Conservation (phyloP, 108 stramenopile genomes). For the Skeletonema tropicum region DNA sequence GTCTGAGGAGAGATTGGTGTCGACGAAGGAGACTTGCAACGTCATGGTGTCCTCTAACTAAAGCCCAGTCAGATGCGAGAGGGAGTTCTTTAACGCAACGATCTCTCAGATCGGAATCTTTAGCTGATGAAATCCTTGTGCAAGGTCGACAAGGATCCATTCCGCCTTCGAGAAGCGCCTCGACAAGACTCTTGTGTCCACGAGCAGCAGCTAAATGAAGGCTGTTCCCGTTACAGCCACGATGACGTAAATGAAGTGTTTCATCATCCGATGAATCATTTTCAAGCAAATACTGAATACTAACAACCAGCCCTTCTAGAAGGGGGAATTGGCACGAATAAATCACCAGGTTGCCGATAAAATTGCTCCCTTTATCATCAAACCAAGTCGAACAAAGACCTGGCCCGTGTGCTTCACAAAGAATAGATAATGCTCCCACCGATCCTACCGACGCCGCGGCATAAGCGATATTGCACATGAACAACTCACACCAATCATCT, state of each 20-base stretch:
- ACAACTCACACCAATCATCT: neutral
- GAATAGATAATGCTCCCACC: neutral
- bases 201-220: slow-evolving; percentile 26
- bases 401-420: neutral
- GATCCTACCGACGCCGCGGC: neutral
- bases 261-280: neutral
- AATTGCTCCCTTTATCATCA: neutral
- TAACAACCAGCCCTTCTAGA: neutral
- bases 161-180: slow-evolving; percentile 21
- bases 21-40: neutral
- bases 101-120: neutral
- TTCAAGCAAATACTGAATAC: neutral
- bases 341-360: neutral
- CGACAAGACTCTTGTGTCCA: slow-evolving; percentile 19
- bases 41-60: neutral
- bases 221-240: slow-evolving; percentile 15
- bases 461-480: slow-evolving; percentile 4
- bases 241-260: neutral
- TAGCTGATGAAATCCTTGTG: neutral
- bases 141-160: slow-evolving; percentile 15
- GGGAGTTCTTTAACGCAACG: neutral
- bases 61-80: neutral
- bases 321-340: neutral
- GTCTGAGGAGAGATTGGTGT: too few species aligned
- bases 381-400: neutral